Conservation (phyloP, 495 filamentous ascomycete species). For the Cenococcum geophilum region DNA sequence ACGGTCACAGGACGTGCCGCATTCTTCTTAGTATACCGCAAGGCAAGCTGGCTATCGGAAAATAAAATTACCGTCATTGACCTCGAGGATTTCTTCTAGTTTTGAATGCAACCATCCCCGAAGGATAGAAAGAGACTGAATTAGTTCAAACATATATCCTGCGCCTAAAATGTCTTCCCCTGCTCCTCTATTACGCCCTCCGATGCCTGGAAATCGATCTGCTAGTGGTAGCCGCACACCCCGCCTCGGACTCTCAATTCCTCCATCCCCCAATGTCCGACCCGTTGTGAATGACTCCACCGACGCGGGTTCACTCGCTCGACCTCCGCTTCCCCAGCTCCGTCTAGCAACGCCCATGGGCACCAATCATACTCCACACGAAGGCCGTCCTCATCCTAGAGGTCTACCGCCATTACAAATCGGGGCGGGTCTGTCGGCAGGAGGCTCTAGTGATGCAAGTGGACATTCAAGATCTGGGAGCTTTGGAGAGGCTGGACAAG, state of each 20-base stretch:
- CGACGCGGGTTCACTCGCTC: conserved; percentile 23
- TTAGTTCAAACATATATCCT: neutral
- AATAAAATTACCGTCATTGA: neutral
- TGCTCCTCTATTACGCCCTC: conserved; percentile 73
- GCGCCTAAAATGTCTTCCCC: conserved; percentile 63
- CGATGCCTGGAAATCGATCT: conserved; percentile 66
- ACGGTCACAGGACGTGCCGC: conserved; percentile 13
- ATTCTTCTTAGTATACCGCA: conserved; percentile 6
- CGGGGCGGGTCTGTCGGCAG: conserved; percentile 40
- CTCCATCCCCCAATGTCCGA: conserved; percentile 71
- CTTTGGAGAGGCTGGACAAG: conserved; percentile 61
- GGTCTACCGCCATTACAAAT: conserved; percentile 49
- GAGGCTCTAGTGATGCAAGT: conserved; percentile 64
- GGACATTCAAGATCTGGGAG: conserved; percentile 68
- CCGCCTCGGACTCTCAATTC: conserved; percentile 80
- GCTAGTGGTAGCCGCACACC: conserved; percentile 60
- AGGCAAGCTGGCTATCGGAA: conserved; percentile 3
- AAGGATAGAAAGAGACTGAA: neutral
- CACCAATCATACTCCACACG: conserved; percentile 59
- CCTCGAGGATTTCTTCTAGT: conserved; percentile 2
- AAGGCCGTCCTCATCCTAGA: conserved; percentile 44
- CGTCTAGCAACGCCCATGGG: conserved; percentile 82
- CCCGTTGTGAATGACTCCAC: conserved; percentile 48
- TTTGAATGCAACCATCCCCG: neutral
- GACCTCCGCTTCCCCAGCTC: conserved; percentile 57